A percentile compares a stretch with the other conserved stretches of the same genome.
phyloP scores from a whole-genome alignment of 805 yeast species.

The Schwanniomyces polymorphus region DNA sequence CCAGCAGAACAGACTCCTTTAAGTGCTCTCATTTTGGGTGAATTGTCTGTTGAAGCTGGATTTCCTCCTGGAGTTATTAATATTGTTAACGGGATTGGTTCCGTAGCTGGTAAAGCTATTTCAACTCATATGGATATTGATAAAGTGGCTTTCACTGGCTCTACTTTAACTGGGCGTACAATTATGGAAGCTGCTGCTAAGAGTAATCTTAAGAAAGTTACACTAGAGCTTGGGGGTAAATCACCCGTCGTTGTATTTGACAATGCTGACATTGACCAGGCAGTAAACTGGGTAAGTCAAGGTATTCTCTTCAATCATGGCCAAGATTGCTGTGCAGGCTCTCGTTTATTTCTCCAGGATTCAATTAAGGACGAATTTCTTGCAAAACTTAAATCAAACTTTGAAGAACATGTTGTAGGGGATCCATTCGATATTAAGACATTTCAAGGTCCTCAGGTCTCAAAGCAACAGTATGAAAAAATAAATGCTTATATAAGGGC shows the following conservation, averaged over 20 bases:
- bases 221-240: conserved; percentile 56
- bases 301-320: conserved; percentile 60
- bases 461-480: conserved; percentile 58
- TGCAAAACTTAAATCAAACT: conserved; percentile 38
- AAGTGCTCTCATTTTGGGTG: conserved; percentile 42
- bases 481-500: conserved; percentile 64
- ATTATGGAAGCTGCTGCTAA: conserved; percentile 43
- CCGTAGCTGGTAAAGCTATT: neutral
- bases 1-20: conserved; percentile 53
- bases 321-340: conserved; percentile 67
- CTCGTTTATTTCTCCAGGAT: conserved; percentile 56
- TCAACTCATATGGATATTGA: conserved; percentile 29
- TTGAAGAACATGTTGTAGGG: conserved; percentile 48
- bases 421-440: conserved; percentile 56
- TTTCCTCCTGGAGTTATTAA: conserved; percentile 52
- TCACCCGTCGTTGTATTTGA: conserved; percentile 48
- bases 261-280: conserved; percentile 48
- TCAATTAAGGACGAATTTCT: conserved; percentile 50
- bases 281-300: too few species aligned
- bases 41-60: conserved; percentile 41
- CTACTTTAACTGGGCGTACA: conserved; percentile 47
- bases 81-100: conserved; percentile 46
- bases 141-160: conserved; percentile 58
- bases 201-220: conserved; percentile 43
- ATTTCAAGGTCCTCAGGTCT: conserved; percentile 78